Base-by-base conservation (phyloP, 2,329 filamentous ascomycete species). In the Zarea fungicola region DNA sequence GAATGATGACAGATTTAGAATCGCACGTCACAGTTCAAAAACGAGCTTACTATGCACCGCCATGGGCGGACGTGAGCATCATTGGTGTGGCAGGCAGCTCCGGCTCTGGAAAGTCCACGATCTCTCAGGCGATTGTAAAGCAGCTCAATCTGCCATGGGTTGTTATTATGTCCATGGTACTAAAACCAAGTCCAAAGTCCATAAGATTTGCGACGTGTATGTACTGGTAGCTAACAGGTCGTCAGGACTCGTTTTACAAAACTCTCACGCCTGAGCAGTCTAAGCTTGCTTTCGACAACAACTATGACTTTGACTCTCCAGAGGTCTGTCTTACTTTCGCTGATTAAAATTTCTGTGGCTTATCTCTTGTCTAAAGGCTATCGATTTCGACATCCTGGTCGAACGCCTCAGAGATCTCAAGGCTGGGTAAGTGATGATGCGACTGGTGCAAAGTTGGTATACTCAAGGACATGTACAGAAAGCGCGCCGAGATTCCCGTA, bases 41-140 rank as follows among this genome's bases (percentile, higher is more conserved):
- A 56, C 68, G 76, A 62, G 84, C 82, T 55, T 86, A 90, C 59
- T 99, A 97, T 70, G 87, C 85, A 54, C 93, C 93, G 53, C 93
- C 93, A 66, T 99, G 93, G 93, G 88, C 87, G 44, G 87, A 97
- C 69, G 84, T 96, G 59, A 92, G 88, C 71, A 96, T 99, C 61
- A 96, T 99, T 65, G 93, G 90, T 43, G 86, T 99, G 59, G 92
- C 93, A 56, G 93, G 93, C 31, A 93, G 89, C 68, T 97, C 92
- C 23, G 93, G 93, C 35, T 97, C 92, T 22, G 69, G 92, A 50
- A 99, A 99, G 75, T 96, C 92, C 6, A 96, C 91, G 6, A 73
- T 99, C 47, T 91, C 93, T 26, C 81, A 95, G 64, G 89, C 92
- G 55, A 96, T 99, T 58, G 88, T 97, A 55, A 85, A 81, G 60